Evolutionary conservation across 495 filamentous ascomycete genomes (phyloP), one percentile per base, ranked within the genome.

Genomic region (Penicillium manginii): DNA sequence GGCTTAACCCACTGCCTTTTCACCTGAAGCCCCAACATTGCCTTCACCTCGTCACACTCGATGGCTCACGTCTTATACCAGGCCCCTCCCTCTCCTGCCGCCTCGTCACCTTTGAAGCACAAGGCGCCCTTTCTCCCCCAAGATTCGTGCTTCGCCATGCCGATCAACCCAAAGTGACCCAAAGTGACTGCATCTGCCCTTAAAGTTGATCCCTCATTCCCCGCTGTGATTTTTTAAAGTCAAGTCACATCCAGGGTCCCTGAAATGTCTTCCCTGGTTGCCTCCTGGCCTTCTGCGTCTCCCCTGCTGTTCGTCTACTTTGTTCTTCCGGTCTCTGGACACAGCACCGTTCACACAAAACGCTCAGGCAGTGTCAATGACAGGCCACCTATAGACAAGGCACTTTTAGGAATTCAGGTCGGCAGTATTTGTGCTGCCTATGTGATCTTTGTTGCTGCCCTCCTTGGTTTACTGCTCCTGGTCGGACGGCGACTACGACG

Each of bases 371-470:
- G 39, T 42, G 31, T 50, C 26, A 23, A 57, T 21, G 50, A 48
- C 14, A 57, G 51, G 1, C 61, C 57, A 18, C 50, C 63, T 15
- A 40, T 78, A 39, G 81, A 92, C 64, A 77, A 77, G 47, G 67
- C 80, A 17, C 84, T 84, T 32, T 83, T 94, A 9, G 89, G 88
- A 15, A 83, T 83, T 23, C 85, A 94, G 71, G 86, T 94, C 66
- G 88, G 87, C 45, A 89, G 85, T 61, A 90, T 96, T 56, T 84
- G 90, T 35, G 91, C 85, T 52, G 87, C 88, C 56, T 96, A 94
- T 82, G 79, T 90, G 57, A 66, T 92, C 63, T 87, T 85, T 10
- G 81, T 92, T 71, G 77, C 88, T 61, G 64, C 91, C 59, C 81
- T 91, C 54, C 83, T 89, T 37, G 77, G 77, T 29, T 73, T 87